phyloP scores from a whole-genome alignment of 768 basidiomycete species.

The Pulveroboletus sp. region DNA sequence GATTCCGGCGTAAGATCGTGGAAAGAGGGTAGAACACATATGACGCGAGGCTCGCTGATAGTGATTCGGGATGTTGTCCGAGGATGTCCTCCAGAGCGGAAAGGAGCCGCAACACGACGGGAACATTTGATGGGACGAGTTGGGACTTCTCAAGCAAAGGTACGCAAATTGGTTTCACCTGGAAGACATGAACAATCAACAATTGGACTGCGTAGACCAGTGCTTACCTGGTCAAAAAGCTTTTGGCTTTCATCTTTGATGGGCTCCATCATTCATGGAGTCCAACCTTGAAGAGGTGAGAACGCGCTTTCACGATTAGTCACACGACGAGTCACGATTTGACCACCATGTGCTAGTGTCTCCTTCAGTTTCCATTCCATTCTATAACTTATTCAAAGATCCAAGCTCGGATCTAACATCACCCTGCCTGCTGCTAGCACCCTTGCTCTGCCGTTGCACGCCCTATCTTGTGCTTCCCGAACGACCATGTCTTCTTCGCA shows the following conservation, averaged over 20 bases:
- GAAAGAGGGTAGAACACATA: constrained; percentile 90
- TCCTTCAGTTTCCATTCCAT: neutral
- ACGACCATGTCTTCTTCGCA: constrained; percentile 24
- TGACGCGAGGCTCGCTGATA: constrained; percentile 62
- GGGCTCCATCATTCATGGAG: constrained; percentile 17
- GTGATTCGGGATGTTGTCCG: constrained; percentile 38
- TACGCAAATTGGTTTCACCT: constrained; percentile 74
- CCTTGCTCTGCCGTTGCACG: too few relatives aligned
- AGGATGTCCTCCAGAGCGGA: constrained; percentile 49
- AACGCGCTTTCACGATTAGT: too few relatives aligned
- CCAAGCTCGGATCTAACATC: neutral
- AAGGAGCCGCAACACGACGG: constrained; percentile 49
- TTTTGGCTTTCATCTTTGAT: constrained; percentile 22
- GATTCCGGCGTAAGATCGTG: constrained; percentile 74
- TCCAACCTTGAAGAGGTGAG: too few relatives aligned
- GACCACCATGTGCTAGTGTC: too few relatives aligned
- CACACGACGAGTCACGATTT: neutral
- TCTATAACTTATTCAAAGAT: neutral
- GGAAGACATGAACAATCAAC: constrained; percentile 1
- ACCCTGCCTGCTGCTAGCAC: too few relatives aligned
- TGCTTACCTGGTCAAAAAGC: constrained; percentile 39
- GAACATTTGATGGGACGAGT: constrained; percentile 52
- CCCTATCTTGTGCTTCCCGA: constrained; percentile 4
- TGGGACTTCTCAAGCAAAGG: constrained; percentile 70
- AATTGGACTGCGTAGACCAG: neutral